Percentiles rank a stretch among this genome's conserved stretches.
Conservation (phyloP, 2,329 filamentous ascomycete genomes). For the Polychaeton citri region DNA sequence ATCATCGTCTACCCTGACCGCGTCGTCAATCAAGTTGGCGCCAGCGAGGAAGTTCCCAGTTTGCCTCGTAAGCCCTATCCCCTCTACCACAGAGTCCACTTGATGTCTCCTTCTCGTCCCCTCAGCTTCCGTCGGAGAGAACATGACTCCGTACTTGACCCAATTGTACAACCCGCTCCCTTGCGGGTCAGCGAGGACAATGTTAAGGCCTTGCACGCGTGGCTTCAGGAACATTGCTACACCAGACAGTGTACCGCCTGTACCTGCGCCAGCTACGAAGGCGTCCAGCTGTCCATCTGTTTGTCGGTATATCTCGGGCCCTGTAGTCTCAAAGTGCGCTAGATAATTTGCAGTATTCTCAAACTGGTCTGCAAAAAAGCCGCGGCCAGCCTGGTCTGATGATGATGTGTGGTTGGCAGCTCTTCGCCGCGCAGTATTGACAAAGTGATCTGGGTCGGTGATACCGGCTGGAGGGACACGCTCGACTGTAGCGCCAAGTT, state of each 20-base stretch:
- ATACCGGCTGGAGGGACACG: constrained; percentile 84
- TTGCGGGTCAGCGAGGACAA: constrained; percentile 86
- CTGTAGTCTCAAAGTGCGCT: constrained; percentile 70
- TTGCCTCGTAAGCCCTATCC: constrained; percentile 88
- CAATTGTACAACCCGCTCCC: constrained; percentile 89
- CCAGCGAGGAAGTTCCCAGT: constrained; percentile 88
- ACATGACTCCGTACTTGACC: constrained; percentile 90
- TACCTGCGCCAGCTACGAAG: constrained; percentile 87
- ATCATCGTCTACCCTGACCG: constrained; percentile 72
- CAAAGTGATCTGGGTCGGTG: constrained; percentile 84
- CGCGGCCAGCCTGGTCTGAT: constrained; percentile 49
- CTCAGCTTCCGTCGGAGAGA: constrained; percentile 75
- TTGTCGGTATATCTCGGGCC: constrained; percentile 78
- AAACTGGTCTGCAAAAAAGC: constrained; percentile 95
- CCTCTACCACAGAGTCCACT: constrained; percentile 92
- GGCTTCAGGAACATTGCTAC: constrained; percentile 75
- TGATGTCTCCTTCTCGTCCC: constrained; percentile 80
- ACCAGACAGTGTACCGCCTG: constrained; percentile 83
- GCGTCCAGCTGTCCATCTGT: constrained; percentile 63
- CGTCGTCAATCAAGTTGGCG: constrained; percentile 75
- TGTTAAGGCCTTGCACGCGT: constrained; percentile 45
- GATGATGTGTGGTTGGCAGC: constrained; percentile 59
- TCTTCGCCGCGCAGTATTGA: constrained; percentile 72
- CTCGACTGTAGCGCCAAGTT: constrained; percentile 86
- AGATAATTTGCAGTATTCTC: constrained; percentile 81